Conservation (phyloP, 2,329 filamentous ascomycete species). For the Aschersonia sp. region DNA sequence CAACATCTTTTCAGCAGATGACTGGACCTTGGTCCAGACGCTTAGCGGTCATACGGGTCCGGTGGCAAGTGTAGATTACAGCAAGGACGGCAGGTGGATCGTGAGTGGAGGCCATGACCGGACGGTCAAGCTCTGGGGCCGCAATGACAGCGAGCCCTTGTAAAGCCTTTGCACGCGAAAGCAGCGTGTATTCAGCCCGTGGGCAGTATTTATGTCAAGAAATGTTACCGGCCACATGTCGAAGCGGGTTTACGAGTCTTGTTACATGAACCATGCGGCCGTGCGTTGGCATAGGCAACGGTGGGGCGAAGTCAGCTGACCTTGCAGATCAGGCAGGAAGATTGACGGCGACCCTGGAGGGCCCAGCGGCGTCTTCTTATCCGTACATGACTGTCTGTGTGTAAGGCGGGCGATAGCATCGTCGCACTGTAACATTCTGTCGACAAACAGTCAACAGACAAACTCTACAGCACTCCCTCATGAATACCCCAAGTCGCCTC, state of each 20-base stretch:
- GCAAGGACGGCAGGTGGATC: slow-evolving; percentile 77
- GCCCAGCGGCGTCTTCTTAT: not conserved
- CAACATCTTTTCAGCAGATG: slow-evolving; percentile 90
- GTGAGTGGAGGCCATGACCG: slow-evolving; percentile 87
- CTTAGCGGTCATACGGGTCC: slow-evolving; percentile 84
- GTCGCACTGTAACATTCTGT: not conserved
- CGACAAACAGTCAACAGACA: not conserved
- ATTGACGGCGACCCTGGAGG: not conserved
- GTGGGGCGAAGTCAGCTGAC: slow-evolving; percentile 1
- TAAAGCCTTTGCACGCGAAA: slow-evolving; percentile 11
- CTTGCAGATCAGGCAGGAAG: too few relatives aligned
- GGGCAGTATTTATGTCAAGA: too few relatives aligned
- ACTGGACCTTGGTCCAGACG: slow-evolving; percentile 82
- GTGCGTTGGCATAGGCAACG: too few relatives aligned
- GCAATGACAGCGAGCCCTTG: slow-evolving; percentile 54
- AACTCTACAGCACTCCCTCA: slow-evolving; percentile 7
- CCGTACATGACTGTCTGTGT: not conserved
- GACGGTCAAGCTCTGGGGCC: slow-evolving; percentile 91
- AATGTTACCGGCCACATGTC: too few relatives aligned
- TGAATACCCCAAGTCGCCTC: slow-evolving; percentile 9
- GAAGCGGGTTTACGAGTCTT: too few relatives aligned
- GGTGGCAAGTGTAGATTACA: slow-evolving; percentile 82
- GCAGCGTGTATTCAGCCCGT: too few relatives aligned
- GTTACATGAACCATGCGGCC: too few relatives aligned
- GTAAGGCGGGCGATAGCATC: not conserved